Conservation (phyloP, 768 basidiomycete species). For the Gymnopilus dilepis region DNA sequence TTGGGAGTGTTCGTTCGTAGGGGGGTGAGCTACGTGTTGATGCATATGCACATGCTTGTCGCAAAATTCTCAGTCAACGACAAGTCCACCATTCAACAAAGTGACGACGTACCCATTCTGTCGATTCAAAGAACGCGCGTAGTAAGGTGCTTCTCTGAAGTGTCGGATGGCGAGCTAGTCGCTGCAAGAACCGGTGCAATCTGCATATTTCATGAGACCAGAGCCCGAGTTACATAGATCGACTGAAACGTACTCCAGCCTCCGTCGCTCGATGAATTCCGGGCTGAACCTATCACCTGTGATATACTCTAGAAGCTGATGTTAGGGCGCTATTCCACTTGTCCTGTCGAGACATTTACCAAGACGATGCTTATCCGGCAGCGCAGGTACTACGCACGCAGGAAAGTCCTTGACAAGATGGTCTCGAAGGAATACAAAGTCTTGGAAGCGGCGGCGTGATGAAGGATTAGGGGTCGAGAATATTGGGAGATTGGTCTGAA, state of each 20-base stretch:
- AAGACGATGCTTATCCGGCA: conserved; percentile 95
- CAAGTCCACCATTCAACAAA: not conserved
- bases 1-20: conserved; percentile 76
- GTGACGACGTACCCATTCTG: conserved; percentile 88
- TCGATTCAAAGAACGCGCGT: conserved; percentile 94
- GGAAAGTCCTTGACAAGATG: conserved; percentile 92
- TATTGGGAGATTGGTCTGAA: conserved; percentile 87
- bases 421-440: conserved; percentile 93
- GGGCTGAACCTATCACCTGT: conserved; percentile 97
- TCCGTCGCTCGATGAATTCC: conserved; percentile 94
- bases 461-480: conserved; percentile 79
- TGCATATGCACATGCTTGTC: conserved; percentile 94
- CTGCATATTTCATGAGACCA: conserved; percentile 45
- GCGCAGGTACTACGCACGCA: conserved; percentile 95
- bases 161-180: conserved; percentile 92
- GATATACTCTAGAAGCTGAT: conserved; percentile 75
- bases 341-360: conserved; percentile 49
- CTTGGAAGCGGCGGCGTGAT: conserved; percentile 90
- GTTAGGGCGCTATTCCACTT: conserved; percentile 14
- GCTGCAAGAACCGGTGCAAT: conserved; percentile 89
- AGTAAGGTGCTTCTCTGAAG: conserved; percentile 89
- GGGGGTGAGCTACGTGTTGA: conserved; percentile 92
- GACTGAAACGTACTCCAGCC: conserved; percentile 67
- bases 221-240: not conserved
- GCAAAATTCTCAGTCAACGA: not conserved